A percentile compares a stretch with the other conserved stretches of the same genome.
phyloP scores from a whole-genome alignment of 2,329 filamentous ascomycete genomes.

The Phyllosticta citrichinensis region DNA sequence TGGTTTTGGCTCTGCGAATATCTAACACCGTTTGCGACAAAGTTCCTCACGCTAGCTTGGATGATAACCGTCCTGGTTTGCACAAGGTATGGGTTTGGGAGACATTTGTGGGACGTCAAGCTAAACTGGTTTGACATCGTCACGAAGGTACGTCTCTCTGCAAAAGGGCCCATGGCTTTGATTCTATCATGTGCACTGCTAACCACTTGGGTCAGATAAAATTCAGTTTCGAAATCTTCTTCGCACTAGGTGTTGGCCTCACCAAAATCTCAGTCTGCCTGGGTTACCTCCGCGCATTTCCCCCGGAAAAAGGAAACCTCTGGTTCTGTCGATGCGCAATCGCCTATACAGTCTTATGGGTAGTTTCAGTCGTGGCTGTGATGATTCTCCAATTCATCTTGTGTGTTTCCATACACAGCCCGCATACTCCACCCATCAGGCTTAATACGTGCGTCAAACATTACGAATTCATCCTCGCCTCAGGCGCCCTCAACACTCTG shows the following conservation, averaged over 20 bases:
- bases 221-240: constrained; percentile 11
- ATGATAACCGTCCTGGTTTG: constrained; percentile 19
- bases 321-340: constrained; percentile 16
- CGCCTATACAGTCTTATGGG: constrained; percentile 10
- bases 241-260: constrained; percentile 15
- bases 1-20: not conserved
- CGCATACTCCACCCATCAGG: constrained; percentile 19
- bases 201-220: not conserved
- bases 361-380: constrained; percentile 14
- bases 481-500: constrained; percentile 21
- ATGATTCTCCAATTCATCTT: constrained; percentile 20
- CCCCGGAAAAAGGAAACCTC: constrained; percentile 16
- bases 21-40: not conserved
- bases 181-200: not conserved
- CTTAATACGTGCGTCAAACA: constrained; percentile 21
- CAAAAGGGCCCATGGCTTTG: not conserved
- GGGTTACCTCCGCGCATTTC: constrained; percentile 22
- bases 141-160: constrained; percentile 13
- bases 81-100: constrained; percentile 18
- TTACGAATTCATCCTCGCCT: constrained; percentile 15
- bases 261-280: constrained; percentile 22
- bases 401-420: constrained; percentile 21
- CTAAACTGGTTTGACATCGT: not conserved
- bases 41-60: constrained; percentile 8
- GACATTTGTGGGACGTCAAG: constrained; percentile 17